A percentile compares a stretch with the other conserved stretches of the same genome.
phyloP scores from a whole-genome alignment of 1,284 basidiomycete species.

The Rhodotorula sp. region DNA sequence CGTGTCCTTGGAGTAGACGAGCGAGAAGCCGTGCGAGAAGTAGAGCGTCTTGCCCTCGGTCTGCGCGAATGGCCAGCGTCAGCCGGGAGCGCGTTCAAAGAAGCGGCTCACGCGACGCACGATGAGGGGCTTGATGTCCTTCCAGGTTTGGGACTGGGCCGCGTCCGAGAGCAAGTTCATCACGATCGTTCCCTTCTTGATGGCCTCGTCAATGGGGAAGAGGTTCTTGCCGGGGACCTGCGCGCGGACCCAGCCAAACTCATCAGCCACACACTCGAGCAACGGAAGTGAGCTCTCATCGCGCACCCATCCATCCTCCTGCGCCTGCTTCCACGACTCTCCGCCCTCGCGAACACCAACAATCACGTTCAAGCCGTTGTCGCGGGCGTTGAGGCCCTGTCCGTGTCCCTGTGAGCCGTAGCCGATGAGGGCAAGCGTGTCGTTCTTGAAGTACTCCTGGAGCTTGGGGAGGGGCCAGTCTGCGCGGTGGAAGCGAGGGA shows the following conservation, averaged over 20 bases:
- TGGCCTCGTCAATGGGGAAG: conserved; percentile 98
- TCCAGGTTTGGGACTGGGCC: conserved; percentile 94
- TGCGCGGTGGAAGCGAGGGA: conserved; percentile 46
- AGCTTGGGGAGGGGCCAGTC: conserved; percentile 98
- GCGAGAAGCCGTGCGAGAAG: conserved; percentile 99
- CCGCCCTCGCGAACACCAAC: conserved; percentile 97
- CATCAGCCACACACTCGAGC: background rate
- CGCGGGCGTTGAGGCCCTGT: conserved; percentile 96
- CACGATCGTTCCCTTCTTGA: conserved; percentile 93
- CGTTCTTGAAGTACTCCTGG: conserved; percentile 99
- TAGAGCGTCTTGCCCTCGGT: conserved; percentile 99
- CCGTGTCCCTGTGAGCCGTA: conserved; percentile 97
- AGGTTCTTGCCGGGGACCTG: conserved; percentile 94
- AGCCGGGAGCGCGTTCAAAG: background rate
- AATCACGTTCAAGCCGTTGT: conserved; percentile 98
- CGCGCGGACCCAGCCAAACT: background rate
- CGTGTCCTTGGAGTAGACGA: conserved; percentile 98
- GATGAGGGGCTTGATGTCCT: conserved; percentile 66
- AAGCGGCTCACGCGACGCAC: conserved; percentile 10
- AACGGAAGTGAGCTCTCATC: no score
- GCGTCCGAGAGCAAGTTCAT: conserved; percentile 99
- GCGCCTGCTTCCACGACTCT: conserved; percentile 92
- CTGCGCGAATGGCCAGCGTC: conserved; percentile 55
- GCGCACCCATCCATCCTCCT: conserved; percentile 92
- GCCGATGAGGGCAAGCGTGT: conserved; percentile 94